phyloP scores from a whole-genome alignment of 768 basidiomycete species.

The Boletus eberwhitei region DNA sequence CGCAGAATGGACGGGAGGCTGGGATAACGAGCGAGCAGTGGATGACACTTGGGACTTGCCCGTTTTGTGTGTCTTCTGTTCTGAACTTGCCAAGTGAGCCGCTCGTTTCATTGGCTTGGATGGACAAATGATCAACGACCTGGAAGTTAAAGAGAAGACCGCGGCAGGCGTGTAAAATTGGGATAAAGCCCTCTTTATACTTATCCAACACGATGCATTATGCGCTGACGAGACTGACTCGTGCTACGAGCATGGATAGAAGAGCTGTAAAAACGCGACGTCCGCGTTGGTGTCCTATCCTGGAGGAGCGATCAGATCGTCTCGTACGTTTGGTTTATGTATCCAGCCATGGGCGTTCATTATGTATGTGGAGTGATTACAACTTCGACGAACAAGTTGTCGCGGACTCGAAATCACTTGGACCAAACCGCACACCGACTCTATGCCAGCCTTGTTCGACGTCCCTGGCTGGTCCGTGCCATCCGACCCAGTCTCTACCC shows the following conservation, averaged over 20 bases:
- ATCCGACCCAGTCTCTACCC: slow-evolving; percentile 37
- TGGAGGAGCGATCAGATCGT: neutral
- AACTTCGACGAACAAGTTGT: no score
- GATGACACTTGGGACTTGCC: slow-evolving; percentile 7
- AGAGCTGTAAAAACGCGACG: slow-evolving; percentile 14
- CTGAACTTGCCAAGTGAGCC: neutral
- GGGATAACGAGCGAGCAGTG: slow-evolving; percentile 1
- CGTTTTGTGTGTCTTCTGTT: slow-evolving; percentile 13
- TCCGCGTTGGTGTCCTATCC: slow-evolving; percentile 17
- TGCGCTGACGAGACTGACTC: neutral
- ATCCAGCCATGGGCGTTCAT: neutral
- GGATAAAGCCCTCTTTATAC: slow-evolving; percentile 11
- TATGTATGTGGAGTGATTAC: neutral
- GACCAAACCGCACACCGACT: neutral
- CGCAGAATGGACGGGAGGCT: slow-evolving; percentile 1
- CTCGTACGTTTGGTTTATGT: neutral
- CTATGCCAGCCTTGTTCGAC: slow-evolving; percentile 47
- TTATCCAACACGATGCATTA: slow-evolving; percentile 15
- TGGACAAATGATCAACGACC: neutral
- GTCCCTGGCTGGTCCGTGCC: slow-evolving; percentile 69
- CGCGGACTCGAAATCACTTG: slow-evolving; percentile 6
- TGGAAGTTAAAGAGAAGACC: neutral
- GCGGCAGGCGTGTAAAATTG: neutral
- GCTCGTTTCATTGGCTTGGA: slow-evolving; percentile 11
- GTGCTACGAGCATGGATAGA: neutral